Percentiles rank a stretch among this genome's conserved stretches.
These are phyloP conservation scores for Pleurotus platypus DNA, from an alignment of 768 basidiomycete genomes.

Conservation along the genomic window DNA sequence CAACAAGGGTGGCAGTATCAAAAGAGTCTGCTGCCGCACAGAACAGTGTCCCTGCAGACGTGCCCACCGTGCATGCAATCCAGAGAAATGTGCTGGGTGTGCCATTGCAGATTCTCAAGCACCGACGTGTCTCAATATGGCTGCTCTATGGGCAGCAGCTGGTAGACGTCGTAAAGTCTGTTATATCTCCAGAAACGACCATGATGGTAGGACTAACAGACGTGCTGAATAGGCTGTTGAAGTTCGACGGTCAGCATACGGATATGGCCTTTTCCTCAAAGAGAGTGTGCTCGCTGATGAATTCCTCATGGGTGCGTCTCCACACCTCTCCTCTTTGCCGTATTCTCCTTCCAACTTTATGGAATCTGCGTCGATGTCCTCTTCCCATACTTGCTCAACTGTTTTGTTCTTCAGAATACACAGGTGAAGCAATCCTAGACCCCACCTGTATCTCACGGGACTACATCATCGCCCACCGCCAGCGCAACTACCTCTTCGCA, in stretches of 20 bases:
- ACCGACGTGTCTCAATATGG: too few relatives aligned
- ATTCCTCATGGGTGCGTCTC: slow-evolving; percentile 41
- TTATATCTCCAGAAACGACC: not conserved
- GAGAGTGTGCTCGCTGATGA: slow-evolving; percentile 43
- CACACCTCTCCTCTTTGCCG: not conserved
- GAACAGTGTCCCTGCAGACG: not conserved
- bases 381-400: not conserved
- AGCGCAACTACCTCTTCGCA: slow-evolving; percentile 63
- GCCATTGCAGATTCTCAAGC: not conserved
- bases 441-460: slow-evolving; percentile 47
- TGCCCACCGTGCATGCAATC: slow-evolving; percentile 31
- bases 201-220: slow-evolving; percentile 3
- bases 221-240: slow-evolving; percentile 30
- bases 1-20: slow-evolving; percentile 11
- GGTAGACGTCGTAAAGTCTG: slow-evolving; percentile 33
- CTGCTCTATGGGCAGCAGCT: too few relatives aligned
- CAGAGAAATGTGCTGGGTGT: slow-evolving; percentile 44
- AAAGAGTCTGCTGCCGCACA: slow-evolving; percentile 46
- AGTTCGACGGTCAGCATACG: slow-evolving; percentile 38
- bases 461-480: slow-evolving; percentile 33
- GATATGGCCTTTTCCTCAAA: slow-evolving; percentile 49
- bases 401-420: slow-evolving; percentile 48
- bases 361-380: too few relatives aligned
- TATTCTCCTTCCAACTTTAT: too few relatives aligned
- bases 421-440: slow-evolving; percentile 57